Evolutionary conservation across 2,329 filamentous ascomycete species (phyloP).

Genomic region (Ceratocystis harringtonii): DNA sequence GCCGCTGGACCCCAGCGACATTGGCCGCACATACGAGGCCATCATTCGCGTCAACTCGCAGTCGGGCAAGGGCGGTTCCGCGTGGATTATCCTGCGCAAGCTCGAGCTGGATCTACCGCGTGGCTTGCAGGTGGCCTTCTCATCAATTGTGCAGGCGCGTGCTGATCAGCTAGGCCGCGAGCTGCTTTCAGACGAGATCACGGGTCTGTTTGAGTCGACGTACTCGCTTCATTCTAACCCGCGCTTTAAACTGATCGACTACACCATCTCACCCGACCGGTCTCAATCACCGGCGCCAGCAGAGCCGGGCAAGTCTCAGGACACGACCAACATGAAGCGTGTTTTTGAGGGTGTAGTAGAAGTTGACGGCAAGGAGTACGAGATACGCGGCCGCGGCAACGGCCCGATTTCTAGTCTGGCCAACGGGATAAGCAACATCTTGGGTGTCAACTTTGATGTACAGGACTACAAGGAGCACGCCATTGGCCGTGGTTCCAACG

Average conservation of each 20-base stretch:
- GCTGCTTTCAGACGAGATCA: conserved; percentile 70
- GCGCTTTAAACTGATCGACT: conserved; percentile 76
- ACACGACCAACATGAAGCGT: conserved; percentile 63
- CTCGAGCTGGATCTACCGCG: conserved; percentile 86
- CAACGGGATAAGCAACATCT: conserved; percentile 57
- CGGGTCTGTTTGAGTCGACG: conserved; percentile 69
- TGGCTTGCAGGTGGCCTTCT: conserved; percentile 82
- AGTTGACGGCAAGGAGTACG: conserved; percentile 66
- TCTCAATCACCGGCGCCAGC: conserved; percentile 58
- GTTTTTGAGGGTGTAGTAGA: conserved; percentile 73
- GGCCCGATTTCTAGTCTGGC: conserved; percentile 83
- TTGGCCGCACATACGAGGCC: conserved; percentile 92
- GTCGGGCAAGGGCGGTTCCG: conserved; percentile 83
- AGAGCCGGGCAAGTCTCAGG: conserved; percentile 53
- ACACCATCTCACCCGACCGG: conserved; percentile 76
- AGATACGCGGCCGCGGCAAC: conserved; percentile 67
- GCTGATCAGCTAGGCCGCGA: conserved; percentile 74
- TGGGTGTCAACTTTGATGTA: conserved; percentile 74
- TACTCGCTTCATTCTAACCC: conserved; percentile 65
- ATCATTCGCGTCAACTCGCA: conserved; percentile 97
- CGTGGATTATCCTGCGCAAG: conserved; percentile 83
- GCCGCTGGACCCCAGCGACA: conserved; percentile 81
- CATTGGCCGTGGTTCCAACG: conserved; percentile 63
- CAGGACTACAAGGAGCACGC: conserved; percentile 94
- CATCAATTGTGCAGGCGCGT: conserved; percentile 65